Evolutionary conservation across 768 basidiomycete species (phyloP), one percentile per base, ranked within the genome.

Genomic region (Tulasnella sp.): DNA sequence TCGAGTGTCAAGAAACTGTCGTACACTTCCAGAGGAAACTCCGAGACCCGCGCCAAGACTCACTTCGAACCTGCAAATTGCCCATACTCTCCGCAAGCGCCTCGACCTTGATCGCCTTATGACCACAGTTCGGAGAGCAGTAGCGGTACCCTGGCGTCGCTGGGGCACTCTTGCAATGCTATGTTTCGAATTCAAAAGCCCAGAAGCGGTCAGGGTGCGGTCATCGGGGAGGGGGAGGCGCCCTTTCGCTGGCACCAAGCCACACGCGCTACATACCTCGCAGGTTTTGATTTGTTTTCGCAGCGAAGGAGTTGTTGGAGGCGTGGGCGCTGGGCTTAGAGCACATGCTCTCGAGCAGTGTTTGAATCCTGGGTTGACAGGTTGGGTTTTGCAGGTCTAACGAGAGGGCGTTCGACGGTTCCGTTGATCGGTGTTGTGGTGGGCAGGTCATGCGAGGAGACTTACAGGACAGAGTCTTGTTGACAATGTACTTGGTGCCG

Each of bases 271-370:
- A 40, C 70, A n/a, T 72, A 72, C 70, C 37, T 39, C 39, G 44
- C 70, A 72, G 2, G 44, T 72, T 29, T 42, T 72, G 20, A 72
- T 72, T 23, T 72, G 70, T 13, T 40, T 72, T 39, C 70, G 70
- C 70, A 37, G 39, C 5, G 70, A 37, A 67, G 39, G 70, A 3
- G 70, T 39, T 18, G 20, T 72, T 1, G 44, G 37, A 18, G 70
- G 70, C 10, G 44, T 40, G 37, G 70, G 39, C 70, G 44, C 44
- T 72, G 61, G 61, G 26, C 61, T 67, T 11, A 67, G 32, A 39
- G 70, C 70, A 29, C 70, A 72, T 72, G 32, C 29, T 72, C 44
- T 72, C n/a, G 70, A 72, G 26, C 70, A 72, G 26, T 72, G 70
- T 18, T 40, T 46, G 70, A 72, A 72, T n/a, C 70, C 70, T 39